phyloP scores from a whole-genome alignment of 208 protist species.

The Phytomonas sp. region DNA sequence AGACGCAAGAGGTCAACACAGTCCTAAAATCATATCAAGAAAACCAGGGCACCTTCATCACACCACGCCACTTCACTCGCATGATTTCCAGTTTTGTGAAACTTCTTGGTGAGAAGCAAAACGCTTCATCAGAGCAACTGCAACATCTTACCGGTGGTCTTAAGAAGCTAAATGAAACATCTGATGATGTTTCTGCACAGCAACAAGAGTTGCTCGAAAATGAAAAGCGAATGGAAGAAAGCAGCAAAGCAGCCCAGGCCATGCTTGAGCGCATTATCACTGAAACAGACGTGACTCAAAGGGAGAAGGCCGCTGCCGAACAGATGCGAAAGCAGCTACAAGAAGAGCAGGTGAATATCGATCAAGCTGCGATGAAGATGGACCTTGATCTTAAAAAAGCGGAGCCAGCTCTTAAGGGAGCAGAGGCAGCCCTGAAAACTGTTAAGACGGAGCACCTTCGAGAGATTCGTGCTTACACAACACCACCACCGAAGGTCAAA shows the following conservation, averaged over 20 bases:
- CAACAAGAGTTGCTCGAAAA: conserved; percentile 77
- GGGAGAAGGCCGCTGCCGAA: conserved; percentile 60
- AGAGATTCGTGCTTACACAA: conserved; percentile 96
- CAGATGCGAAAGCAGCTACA: conserved; percentile 73
- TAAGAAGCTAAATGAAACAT: conserved; percentile 88
- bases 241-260: conserved; percentile 52
- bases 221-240: conserved; percentile 71
- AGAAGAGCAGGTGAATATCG: conserved; percentile 75
- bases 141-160: conserved; percentile 94
- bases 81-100: conserved; percentile 93
- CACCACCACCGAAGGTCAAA: conserved; percentile 93
- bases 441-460: conserved; percentile 95
- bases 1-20: conserved; percentile 79
- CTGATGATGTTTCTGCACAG: conserved; percentile 83
- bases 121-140: conserved; percentile 92
- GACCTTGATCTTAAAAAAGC: conserved; percentile 81
- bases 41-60: conserved; percentile 92
- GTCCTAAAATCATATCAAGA: conserved; percentile 59
- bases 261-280: conserved; percentile 87
- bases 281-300: conserved; percentile 81
- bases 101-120: conserved; percentile 92
- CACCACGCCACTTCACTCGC: conserved; percentile 97
- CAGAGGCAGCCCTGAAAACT: conserved; percentile 93
- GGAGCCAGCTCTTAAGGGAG: conserved; percentile 91
- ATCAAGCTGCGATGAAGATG: conserved; percentile 50